Base-by-base conservation (phyloP, 371 early-diverging fungal genomes). In the Lichtheimia ramosa region DNA sequence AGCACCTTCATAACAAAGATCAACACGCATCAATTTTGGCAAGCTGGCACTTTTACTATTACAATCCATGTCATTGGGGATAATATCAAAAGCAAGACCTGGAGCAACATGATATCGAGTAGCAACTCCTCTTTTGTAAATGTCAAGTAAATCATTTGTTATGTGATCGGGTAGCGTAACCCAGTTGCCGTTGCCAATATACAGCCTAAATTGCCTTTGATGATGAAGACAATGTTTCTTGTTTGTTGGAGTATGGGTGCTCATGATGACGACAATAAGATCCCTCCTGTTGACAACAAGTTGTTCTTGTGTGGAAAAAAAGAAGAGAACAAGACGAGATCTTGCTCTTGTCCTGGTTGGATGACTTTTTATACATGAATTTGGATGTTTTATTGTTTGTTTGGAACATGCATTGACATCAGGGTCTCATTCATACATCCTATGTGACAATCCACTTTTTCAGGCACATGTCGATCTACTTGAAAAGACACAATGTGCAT, bases 111-210 rank as follows among this genome's bases (percentile, higher is more conserved):
- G 58, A 65, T 71, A 74, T 3, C 74, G 71, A 18, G 66, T 58
- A 5, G 71, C 65, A 3, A 61, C 59, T 0, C 77, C 77, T 5
- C 59, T 59, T 55, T 57, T 54, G 52, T 68, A 77, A 20, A 77
- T 73, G 0, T 48, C 28, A n/a, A 63, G 27, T 21, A 77, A 56
- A 34, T 77, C 77, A 49, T 63, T 59, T 40, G 77, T 71, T 15
- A 68, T 63, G 20, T 71, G 55, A 15, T 46, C 40, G 43, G 46
- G 48, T 15, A 77, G 66, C 20, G 64, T 71, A 8, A 77, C 60
- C 77, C 77, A 77, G 43, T 77, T 77, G 10, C 77, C 68, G 59
- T 77, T 71, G 40, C 77, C 77, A 59, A 65, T 62, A 58, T 77
- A 77, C 6, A 77, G 57, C 46, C 72, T 52, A 54, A 66, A 75